Base-by-base conservation (phyloP, 2,329 filamentous ascomycete species). In the Leptodontidium sp. region DNA sequence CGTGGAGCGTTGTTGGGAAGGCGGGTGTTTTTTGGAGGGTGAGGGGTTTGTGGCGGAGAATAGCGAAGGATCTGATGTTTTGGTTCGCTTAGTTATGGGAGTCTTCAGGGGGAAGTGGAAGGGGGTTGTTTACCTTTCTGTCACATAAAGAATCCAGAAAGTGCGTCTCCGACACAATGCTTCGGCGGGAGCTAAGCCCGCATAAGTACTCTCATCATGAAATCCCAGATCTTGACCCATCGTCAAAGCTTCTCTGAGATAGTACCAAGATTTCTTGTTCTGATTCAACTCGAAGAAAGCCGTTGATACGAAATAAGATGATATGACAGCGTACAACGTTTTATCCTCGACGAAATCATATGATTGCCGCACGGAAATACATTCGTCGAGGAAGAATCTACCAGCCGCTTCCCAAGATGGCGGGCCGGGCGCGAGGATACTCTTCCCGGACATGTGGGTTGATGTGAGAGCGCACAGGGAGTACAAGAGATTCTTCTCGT, bases 71-170 rank as follows among this genome's bases (percentile, higher is more conserved):
- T 71, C 90, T 90, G 29, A 6, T 32, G 65, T 64, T 21, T 17
- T n/a, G 47, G 15, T 40, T 64, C 58, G 66, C 61, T 49, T 21
- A 14, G 59, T 47, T 24, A 3, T 9, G n/a, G 40, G 21, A 58
- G 12, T 17, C 53, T 26, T 32, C 11, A 7, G 24, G 4, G 4
- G 26, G 14, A 57, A n/a, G 32, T 1, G 47, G 29, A 64, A 66
- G 61, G 32, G 26, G 24, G 47, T 21, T 11, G 4, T 11, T 1
- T 78, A 87, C 85, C 86, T 83, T 78, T 90, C 88, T 0, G 87
- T 87, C 40, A 90, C 84, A 73, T 89, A 89, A 11, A 90, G 79
- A 50, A 89, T 81, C 88, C 88, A 90, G 75, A 88, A 90, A 8
- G 89, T 81, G 12, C 87, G 81, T 66, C 86, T 82, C 45, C 84